Evolutionary conservation across 805 yeast species (phyloP).

Genomic region (Wickerhamiella domercqiae): DNA sequence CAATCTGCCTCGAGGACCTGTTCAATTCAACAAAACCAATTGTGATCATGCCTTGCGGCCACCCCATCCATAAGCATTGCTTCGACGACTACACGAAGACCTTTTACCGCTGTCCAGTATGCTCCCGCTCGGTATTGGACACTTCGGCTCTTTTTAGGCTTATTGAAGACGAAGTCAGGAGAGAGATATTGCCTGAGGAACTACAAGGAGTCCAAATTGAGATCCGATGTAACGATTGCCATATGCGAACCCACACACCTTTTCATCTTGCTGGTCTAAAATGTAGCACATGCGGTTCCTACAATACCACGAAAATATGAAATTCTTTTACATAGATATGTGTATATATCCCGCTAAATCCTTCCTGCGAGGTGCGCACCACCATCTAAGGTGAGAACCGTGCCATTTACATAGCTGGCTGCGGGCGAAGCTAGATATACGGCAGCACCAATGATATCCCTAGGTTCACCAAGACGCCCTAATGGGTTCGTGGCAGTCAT

Average conservation of each 20-base stretch:
- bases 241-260: slow-evolving; percentile 55
- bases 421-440: slow-evolving; percentile 43
- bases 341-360: too few relatives aligned
- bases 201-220: slow-evolving; percentile 61
- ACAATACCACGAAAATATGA: slow-evolving; percentile 40
- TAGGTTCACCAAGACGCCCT: slow-evolving; percentile 43
- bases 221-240: slow-evolving; percentile 64
- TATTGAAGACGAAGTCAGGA: slow-evolving; percentile 64
- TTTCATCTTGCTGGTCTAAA: slow-evolving; percentile 79
- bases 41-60: slow-evolving; percentile 89
- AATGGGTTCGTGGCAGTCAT: slow-evolving; percentile 42
- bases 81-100: slow-evolving; percentile 69
- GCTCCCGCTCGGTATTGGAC: slow-evolving; percentile 69
- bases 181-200: slow-evolving; percentile 69
- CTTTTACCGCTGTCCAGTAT: slow-evolving; percentile 81
- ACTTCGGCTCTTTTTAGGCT: slow-evolving; percentile 83
- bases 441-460: slow-evolving; percentile 41
- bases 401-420: slow-evolving; percentile 49
- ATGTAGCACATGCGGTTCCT: slow-evolving; percentile 76
- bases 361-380: slow-evolving; percentile 36
- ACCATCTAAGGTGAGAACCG: slow-evolving; percentile 56
- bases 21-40: slow-evolving; percentile 70
- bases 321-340: not conserved
- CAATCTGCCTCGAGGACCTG: slow-evolving; percentile 83
- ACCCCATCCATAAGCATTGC: slow-evolving; percentile 78